Conservation (phyloP, 306 rosid species). For the Vigna radiata region DNA sequence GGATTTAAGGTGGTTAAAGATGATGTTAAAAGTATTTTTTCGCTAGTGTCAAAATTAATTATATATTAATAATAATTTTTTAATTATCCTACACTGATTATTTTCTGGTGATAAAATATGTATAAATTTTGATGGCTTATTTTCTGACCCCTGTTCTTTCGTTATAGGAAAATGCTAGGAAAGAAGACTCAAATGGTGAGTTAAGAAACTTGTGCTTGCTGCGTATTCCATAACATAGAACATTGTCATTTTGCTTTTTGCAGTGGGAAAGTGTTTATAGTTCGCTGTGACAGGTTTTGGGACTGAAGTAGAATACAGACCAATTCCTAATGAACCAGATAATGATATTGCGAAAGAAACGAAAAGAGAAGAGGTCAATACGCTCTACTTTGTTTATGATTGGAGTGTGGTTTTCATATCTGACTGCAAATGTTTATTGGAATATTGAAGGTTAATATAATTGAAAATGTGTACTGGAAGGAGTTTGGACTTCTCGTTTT, state of each 20-base stretch:
- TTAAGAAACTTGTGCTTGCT: conserved; percentile 6
- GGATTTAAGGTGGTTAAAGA: no score
- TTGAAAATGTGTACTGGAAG: conserved; percentile 83
- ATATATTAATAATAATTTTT: no score
- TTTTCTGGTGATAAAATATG: no score
- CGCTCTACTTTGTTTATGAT: background rate
- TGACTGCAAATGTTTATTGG: conserved; percentile 75
- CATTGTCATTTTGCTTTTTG: conserved; percentile 15
- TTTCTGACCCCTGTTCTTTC: conserved; percentile 44
- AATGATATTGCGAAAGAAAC: conserved; percentile 37
- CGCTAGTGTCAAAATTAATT: no score
- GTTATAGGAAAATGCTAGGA: conserved; percentile 71
- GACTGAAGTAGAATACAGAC: conserved; percentile 68
- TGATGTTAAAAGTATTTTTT: no score
- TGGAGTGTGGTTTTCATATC: conserved; percentile 25
- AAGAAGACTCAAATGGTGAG: conserved; percentile 67
- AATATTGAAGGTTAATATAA: conserved; percentile 68
- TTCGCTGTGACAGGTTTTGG: conserved; percentile 42
- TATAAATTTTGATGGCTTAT: conserved; percentile 34
- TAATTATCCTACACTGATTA: no score
- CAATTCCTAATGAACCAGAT: conserved; percentile 72
- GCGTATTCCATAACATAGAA: conserved; percentile 13
- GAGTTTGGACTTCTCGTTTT: conserved; percentile 84
- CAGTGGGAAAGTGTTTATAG: background rate
- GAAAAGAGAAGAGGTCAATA: conserved; percentile 48